Evolutionary conservation across 225 moss, liverwort and hornwort species (phyloP), one percentile per base, ranked within the genome.

Genomic region (Thuidium tamariscinum): DNA sequence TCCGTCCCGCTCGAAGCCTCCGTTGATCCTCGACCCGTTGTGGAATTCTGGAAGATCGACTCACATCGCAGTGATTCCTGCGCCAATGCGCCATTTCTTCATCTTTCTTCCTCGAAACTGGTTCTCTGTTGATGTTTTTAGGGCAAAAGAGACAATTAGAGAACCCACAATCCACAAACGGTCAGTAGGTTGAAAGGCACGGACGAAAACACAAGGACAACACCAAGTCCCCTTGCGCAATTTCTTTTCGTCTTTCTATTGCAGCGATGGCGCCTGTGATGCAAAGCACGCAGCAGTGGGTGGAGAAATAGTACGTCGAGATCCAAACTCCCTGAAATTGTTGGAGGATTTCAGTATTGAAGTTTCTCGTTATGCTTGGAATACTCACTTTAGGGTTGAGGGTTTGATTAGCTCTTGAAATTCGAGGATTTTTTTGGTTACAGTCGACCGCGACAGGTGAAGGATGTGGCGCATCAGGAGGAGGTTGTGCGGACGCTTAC

Each of bases 391-490:
- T 55, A 36, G 55, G 77, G 25, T 17, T 37, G 6, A 17, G 27
- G 10, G 39, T 77, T 39, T 78, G 41, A 77, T 70, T 29, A 60
- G 67, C 60, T 52, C 48, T 72, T 22, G 80, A 83, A 83, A 64
- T 69, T 52, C 19, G 46, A 48, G 79, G 19, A 82, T 32, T 39
- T 49, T 26, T 70, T 54, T 55, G 49, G 54, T 76, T 86, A 61
- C 89, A 96, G 96, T 89, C 94, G 98, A 73, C 98, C 98, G 46
- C 95, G 93, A 78, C 83, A 96, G 82, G 97, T 98, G 76, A 92
- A 95, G 88, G 98, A 98, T 59, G 97, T 98, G 41, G 98, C 98
- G 11, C 94, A 97, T 92, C 98, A 98, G 84, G 97, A 98, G 82
- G 98, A 98, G 87, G 98, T 98, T 63, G 92, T 98, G 18, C 91